These are phyloP conservation scores for Heracleum sosnowskyi DNA, from an alignment of 129 eudicot species.

Conservation along the genomic window DNA sequence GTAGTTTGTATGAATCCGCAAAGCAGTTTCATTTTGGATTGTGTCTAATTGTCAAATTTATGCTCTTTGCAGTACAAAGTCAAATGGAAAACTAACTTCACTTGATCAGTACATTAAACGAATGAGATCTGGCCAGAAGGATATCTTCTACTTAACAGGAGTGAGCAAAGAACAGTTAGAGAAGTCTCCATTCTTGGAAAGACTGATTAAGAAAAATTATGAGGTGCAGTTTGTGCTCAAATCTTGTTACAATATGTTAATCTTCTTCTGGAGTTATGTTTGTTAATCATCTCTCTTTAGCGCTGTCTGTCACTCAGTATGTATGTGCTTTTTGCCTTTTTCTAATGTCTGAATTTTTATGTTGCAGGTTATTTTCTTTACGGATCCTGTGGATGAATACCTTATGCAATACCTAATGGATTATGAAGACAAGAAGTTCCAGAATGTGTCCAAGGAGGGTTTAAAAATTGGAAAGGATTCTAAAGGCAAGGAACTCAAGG, in stretches of 20 bases:
- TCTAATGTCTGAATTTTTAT: neutral
- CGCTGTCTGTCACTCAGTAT: neutral
- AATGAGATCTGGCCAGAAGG: constrained; percentile 93
- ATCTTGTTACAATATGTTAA: neutral
- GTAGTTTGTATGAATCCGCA: neutral
- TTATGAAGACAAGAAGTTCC: constrained; percentile 92
- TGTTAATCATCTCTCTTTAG: neutral
- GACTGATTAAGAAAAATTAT: constrained; percentile 69
- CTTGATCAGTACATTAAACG: constrained; percentile 91
- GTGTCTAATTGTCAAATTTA: neutral
- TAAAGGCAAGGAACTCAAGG: constrained; percentile 76
- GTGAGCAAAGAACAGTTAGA: constrained; percentile 82
- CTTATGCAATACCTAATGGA: constrained; percentile 97
- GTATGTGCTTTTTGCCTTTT: neutral
- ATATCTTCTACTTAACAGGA: constrained; percentile 89
- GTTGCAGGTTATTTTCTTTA: constrained; percentile 79
- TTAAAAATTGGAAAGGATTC: constrained; percentile 81
- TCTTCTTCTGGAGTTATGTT: neutral
- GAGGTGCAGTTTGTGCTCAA: constrained; percentile 38
- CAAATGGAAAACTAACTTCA: constrained; percentile 78
- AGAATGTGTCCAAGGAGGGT: constrained; percentile 94
- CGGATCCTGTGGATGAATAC: constrained; percentile 93
- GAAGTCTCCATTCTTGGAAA: constrained; percentile 96
- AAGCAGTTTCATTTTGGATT: neutral
- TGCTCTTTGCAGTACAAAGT: constrained; percentile 52